phyloP scores from a whole-genome alignment of 192 early-diverging fungal species.

The Diversispora eburnea region DNA sequence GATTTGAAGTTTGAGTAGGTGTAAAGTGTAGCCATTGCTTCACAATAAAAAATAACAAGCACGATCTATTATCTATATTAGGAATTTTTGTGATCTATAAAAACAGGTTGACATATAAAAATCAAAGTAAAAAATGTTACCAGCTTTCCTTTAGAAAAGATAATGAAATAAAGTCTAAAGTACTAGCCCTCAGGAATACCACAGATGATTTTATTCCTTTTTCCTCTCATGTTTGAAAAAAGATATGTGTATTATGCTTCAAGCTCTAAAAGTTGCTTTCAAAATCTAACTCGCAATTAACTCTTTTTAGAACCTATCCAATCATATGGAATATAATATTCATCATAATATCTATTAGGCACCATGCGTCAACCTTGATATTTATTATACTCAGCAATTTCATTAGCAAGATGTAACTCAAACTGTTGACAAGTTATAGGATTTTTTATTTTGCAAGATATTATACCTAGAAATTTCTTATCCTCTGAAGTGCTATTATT shows the following conservation, averaged over 20 bases:
- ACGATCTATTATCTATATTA: too few relatives aligned
- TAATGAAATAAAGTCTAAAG: too few relatives aligned
- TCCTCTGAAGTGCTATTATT: constrained; percentile 22
- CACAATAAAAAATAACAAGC: too few relatives aligned
- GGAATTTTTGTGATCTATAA: too few relatives aligned
- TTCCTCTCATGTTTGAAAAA: too few relatives aligned
- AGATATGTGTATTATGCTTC: background rate
- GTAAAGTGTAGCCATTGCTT: too few relatives aligned
- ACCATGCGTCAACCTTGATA: background rate
- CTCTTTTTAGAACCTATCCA: constrained; percentile 1
- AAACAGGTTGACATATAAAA: too few relatives aligned
- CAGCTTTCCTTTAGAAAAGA: too few relatives aligned
- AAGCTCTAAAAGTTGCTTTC: constrained; percentile 1
- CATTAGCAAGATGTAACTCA: background rate
- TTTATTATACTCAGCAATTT: background rate
- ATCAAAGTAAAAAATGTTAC: too few relatives aligned
- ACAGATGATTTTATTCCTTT: too few relatives aligned
- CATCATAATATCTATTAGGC: background rate
- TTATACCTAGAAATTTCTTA: constrained; percentile 22
- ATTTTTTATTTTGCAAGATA: constrained; percentile 5
- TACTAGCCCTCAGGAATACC: too few relatives aligned
- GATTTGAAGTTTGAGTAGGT: too few relatives aligned
- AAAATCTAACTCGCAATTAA: constrained; percentile 1
- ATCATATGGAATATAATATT: constrained; percentile 14
- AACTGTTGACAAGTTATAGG: background rate